phyloP scores from a whole-genome alignment of 2,329 filamentous ascomycete species.

The Fusarium metavorans region DNA sequence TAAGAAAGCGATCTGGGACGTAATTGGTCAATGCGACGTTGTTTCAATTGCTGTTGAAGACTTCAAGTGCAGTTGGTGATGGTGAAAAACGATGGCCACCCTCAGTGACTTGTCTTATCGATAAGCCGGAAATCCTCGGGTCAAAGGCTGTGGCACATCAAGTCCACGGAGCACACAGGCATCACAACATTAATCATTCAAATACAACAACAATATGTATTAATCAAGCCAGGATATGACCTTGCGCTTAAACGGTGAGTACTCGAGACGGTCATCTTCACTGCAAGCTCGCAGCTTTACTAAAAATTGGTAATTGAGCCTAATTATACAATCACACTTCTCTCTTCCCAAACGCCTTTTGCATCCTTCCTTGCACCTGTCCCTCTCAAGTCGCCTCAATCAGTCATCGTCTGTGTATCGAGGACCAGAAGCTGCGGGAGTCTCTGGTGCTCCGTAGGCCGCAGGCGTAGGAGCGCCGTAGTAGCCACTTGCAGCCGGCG shows the following conservation, averaged over 20 bases:
- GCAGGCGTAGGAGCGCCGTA: constrained; percentile 75
- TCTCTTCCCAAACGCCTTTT: constrained; percentile 37
- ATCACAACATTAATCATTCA: not conserved
- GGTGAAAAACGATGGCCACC: constrained; percentile 12
- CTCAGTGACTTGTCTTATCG: constrained; percentile 26
- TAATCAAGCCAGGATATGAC: not conserved
- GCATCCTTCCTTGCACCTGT: constrained; percentile 13
- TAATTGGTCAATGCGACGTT: not conserved
- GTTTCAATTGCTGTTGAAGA: not conserved
- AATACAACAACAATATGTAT: not conserved
- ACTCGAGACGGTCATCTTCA: not conserved
- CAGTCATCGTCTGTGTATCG: constrained; percentile 65
- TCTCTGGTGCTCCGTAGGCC: constrained; percentile 69
- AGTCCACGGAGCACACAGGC: not conserved
- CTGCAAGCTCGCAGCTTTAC: not conserved
- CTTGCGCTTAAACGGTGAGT: not conserved
- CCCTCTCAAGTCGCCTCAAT: constrained; percentile 13
- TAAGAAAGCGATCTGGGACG: not conserved
- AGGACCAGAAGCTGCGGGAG: constrained; percentile 70
- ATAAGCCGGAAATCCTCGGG: constrained; percentile 20
- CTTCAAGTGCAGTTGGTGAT: not conserved
- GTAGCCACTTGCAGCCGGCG: constrained; percentile 72
- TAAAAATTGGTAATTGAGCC: constrained; percentile 6
- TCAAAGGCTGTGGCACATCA: not conserved
- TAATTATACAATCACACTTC: constrained; percentile 35